Evolutionary conservation across 2,329 filamentous ascomycete species (phyloP).

Genomic region (Diaporthe sp.): DNA sequence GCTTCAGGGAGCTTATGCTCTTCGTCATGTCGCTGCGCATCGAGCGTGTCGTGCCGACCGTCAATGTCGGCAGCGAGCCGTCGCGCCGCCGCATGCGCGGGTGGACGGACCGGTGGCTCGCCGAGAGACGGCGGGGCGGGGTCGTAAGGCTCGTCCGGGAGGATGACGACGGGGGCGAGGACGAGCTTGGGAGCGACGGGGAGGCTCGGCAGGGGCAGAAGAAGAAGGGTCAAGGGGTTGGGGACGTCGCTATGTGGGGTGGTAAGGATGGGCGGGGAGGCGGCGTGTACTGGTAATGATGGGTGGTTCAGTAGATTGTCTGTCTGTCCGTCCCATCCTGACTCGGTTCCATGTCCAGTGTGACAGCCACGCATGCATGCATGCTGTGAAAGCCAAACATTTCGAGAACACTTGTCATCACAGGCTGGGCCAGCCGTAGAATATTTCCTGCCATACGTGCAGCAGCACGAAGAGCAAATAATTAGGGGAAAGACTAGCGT

Average conservation of each 20-base stretch:
- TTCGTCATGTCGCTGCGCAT: constrained; percentile 91
- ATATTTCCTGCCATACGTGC: too few relatives aligned
- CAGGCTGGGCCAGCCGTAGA: too few relatives aligned
- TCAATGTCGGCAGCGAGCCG: constrained; percentile 77
- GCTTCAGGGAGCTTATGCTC: constrained; percentile 92
- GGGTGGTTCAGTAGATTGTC: background rate
- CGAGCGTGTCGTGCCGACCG: constrained; percentile 91
- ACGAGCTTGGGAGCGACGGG: constrained; percentile 45
- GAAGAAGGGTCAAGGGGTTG: constrained; percentile 41
- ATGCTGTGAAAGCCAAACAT: too few relatives aligned
- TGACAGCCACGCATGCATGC: background rate
- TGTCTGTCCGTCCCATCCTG: background rate
- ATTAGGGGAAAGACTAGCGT: background rate
- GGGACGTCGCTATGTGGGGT: constrained; percentile 46
- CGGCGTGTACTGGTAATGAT: constrained; percentile 51
- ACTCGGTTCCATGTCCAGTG: background rate
- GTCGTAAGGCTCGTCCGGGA: constrained; percentile 57
- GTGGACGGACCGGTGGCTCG: constrained; percentile 73
- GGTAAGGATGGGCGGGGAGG: constrained; percentile 53
- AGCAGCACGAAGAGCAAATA: background rate
- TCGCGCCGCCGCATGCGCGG: constrained; percentile 69
- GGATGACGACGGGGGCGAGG: constrained; percentile 45
- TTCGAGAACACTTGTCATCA: background rate
- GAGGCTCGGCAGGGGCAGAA: constrained; percentile 49
- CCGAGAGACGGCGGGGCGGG: constrained; percentile 67